A percentile compares a stretch with the other conserved stretches of the same genome.
Conservation (phyloP, 768 basidiomycete species). For the Rhizopogon vinicolor region DNA sequence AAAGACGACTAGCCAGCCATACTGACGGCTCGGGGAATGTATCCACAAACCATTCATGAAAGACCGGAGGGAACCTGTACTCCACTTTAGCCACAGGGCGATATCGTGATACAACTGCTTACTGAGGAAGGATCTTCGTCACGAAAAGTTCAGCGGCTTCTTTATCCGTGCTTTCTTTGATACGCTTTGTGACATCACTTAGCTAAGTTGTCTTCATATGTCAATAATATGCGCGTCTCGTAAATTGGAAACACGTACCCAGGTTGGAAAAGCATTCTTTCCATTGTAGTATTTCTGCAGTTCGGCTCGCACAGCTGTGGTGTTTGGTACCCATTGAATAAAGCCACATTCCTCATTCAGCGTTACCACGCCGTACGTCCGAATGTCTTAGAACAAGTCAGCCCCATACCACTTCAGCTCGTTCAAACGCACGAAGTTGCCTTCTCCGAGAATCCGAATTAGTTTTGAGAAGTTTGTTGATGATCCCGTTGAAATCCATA, state of each 20-base stretch:
- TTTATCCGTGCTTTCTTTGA: conserved; percentile 46
- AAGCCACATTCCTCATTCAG: conserved; percentile 97
- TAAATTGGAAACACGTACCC: conserved; percentile 33
- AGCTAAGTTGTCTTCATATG: conserved; percentile 39
- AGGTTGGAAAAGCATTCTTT: conserved; percentile 35
- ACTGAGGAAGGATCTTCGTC: conserved; percentile 55
- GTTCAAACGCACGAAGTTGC: conserved; percentile 67
- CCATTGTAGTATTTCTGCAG: conserved; percentile 64
- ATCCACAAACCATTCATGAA: conserved; percentile 97
- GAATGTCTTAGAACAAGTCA: conserved; percentile 51
- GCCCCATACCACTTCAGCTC: not conserved
- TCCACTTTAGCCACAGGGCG: not conserved
- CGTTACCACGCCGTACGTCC: conserved; percentile 98
- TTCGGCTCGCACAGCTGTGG: conserved; percentile 75
- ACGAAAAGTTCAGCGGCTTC: conserved; percentile 49
- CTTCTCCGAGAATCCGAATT: conserved; percentile 90
- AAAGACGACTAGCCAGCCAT: conserved; percentile 86
- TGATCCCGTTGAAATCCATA: conserved; percentile 98
- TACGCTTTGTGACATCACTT: conserved; percentile 38
- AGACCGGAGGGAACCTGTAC: conserved; percentile 72
- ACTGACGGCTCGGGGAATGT: conserved; percentile 96
- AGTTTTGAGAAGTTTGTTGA: conserved; percentile 92
- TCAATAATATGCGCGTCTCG: not conserved
- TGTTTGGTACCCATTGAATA: conserved; percentile 98
- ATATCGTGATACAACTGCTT: conserved; percentile 15